Evolutionary conservation across 176 grass and related monocot genomes (phyloP), one percentile per base, ranked within the genome.

Genomic region (Thinopyrum elongatum): DNA sequence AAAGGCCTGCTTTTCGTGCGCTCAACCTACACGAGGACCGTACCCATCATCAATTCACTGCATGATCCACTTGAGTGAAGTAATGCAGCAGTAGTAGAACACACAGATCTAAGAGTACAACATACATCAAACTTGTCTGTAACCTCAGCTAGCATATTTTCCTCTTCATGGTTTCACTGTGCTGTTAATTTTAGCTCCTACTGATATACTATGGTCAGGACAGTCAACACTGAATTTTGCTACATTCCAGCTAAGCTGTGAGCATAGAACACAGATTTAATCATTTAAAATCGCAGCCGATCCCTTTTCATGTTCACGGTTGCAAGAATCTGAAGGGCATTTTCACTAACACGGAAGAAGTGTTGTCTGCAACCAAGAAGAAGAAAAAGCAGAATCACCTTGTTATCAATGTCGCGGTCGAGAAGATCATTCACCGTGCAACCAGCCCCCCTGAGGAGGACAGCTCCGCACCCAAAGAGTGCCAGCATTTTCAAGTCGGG

Each of bases 371-470:
- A 60, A 12, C 7, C 19, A 83, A 11, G 26, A 11, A 4, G 25
- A 10, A 21, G 47, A 25, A 4, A 15, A 14, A 14, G 10, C 3
- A 14, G 59, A 77, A 36, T 47, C 22, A 92, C 95, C 92, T 94
- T 97, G 31, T 89, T 89, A 82, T 98, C 95, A 58, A 98, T 93
- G 84, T 95, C 91, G 0, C 91, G 87, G 47, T 95, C 93, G 7
- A 98, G 87, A 81, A 98, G 93, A 77, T 98, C 93, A 80, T 98
- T 98, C 30, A 95, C 87, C 3, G 95, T 98, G 83, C 95, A 95
- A 58, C 93, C 93, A 76, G 91, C 95, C 3, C 95, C 95, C 70
- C 95, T 90, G 21, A 95, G 91, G 27, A 98, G 89, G 57, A 95
- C 82, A 62, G 93, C 87, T 30, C 95, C 93, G 79, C 88, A 97